Base-by-base conservation (phyloP, 2,329 filamentous ascomycete genomes). In the Onygenales sp. region DNA sequence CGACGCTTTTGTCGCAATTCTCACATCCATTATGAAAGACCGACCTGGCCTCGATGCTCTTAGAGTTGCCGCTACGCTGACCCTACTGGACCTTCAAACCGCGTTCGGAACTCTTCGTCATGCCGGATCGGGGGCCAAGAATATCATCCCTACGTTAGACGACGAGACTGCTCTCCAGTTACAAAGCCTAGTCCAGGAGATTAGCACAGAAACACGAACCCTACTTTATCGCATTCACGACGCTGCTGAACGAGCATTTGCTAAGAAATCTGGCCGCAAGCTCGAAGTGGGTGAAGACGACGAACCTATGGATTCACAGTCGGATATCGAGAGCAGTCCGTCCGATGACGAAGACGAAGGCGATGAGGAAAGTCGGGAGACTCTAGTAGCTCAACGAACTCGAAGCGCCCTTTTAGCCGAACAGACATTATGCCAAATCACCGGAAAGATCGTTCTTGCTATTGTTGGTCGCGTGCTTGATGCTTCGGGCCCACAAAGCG, bases 401-500 rank as follows among this genome's bases (percentile, higher is more conserved):
- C 78, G 84, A 47, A 78, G 80, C 40, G 81, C 84, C 53, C 78
- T 96, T 36, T 78, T 91, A 54, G 84, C 89, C 0, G 93, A 97
- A 69, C 86, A 92, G 65, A 82, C 84, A 17, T 79, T 97, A 0
- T 97, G 92, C 69, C 86, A 92, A 62, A 76, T 96, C 31, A 85
- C 91, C 0, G 86, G 84, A 57, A 94, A 93, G 66, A 81, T 95
- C 43, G 87, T 96, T 39, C 80, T 95, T 42, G 86, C 85, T 10
- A 83, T 95, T 21, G 76, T 87, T 8, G 88, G 84, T 17, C 83
- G 83, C 51, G 82, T 90, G 42, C 75, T 96, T 49, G 89, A 94
- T 64, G 72, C 76, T 42, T 75, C 74, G 1, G 82, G 81, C 6
- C 71, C 78, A 9, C 73, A 80, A 33, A 78, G 78, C 7, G 83